phyloP scores from a whole-genome alignment of 2,329 filamentous ascomycete genomes.

The Chaetomiaceae sp. region DNA sequence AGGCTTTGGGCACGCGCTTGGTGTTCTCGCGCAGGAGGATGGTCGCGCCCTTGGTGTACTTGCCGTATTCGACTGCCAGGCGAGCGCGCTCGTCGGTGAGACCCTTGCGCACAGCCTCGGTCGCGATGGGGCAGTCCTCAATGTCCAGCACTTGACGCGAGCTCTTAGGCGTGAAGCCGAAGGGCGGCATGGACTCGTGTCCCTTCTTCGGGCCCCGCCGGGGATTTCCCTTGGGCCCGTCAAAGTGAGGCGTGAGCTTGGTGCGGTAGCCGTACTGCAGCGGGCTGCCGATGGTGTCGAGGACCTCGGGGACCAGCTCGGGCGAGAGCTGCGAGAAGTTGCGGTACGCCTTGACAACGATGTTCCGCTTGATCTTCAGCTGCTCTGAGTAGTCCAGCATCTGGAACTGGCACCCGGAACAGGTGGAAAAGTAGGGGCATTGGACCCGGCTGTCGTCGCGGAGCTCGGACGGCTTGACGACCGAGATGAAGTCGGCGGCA shows the following conservation, averaged over 20 bases:
- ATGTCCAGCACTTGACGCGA: slow-evolving; percentile 79
- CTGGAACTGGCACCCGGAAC: slow-evolving; percentile 94
- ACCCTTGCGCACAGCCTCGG: slow-evolving; percentile 74
- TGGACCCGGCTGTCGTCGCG: slow-evolving; percentile 72
- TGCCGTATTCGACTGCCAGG: slow-evolving; percentile 63
- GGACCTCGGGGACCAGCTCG: slow-evolving; percentile 68
- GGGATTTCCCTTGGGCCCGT: slow-evolving; percentile 60
- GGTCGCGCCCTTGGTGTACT: slow-evolving; percentile 78
- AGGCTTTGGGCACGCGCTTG: slow-evolving; percentile 54
- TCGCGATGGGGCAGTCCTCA: slow-evolving; percentile 95
- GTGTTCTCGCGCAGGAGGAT: slow-evolving; percentile 86
- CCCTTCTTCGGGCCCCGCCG: slow-evolving; percentile 47
- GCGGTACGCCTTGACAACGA: slow-evolving; percentile 85
- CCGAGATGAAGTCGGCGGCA: slow-evolving; percentile 74
- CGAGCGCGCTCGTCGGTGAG: slow-evolving; percentile 73
- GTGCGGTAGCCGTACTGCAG: slow-evolving; percentile 91
- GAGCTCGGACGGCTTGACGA: slow-evolving; percentile 66
- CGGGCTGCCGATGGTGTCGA: slow-evolving; percentile 84
- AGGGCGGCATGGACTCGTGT: slow-evolving; percentile 65
- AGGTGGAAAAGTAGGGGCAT: slow-evolving; percentile 83
- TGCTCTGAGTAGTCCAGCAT: slow-evolving; percentile 90
- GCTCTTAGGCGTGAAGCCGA: slow-evolving; percentile 91
- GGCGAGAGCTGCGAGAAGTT: slow-evolving; percentile 84
- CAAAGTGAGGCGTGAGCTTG: slow-evolving; percentile 95
- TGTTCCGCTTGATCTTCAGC: slow-evolving; percentile 73